Conservation (phyloP, 2,329 filamentous ascomycete genomes). For the Paracorniculantispora psalliotae region DNA sequence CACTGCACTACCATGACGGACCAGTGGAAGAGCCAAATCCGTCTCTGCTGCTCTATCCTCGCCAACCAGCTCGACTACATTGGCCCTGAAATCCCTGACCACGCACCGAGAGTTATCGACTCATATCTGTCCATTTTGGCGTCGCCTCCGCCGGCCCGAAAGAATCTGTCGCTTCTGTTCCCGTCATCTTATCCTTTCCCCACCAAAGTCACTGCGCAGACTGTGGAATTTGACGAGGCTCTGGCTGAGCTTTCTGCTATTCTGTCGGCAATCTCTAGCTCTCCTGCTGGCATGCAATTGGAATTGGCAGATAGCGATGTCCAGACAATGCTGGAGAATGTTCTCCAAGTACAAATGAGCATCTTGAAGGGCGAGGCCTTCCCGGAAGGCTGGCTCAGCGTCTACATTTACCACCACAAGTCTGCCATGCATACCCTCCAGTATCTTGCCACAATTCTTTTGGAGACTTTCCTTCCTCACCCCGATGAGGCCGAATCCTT, state of each 20-base stretch:
- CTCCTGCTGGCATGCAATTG: constrained; percentile 65
- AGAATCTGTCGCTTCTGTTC: constrained; percentile 79
- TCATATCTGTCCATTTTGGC: constrained; percentile 77
- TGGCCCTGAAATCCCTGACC: constrained; percentile 76
- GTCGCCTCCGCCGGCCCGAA: constrained; percentile 47
- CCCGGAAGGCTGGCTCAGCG: constrained; percentile 82
- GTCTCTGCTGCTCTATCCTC: constrained; percentile 87
- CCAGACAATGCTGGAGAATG: constrained; percentile 68
- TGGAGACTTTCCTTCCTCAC: constrained; percentile 79
- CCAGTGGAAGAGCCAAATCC: constrained; percentile 89
- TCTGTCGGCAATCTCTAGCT: constrained; percentile 74
- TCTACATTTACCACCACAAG: constrained; percentile 89
- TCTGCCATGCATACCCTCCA: constrained; percentile 82
- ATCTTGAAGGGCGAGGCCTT: constrained; percentile 87
- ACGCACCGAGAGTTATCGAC: constrained; percentile 84
- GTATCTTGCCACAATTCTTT: constrained; percentile 71
- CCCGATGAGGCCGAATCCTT: constrained; percentile 90
- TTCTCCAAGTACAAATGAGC: constrained; percentile 80
- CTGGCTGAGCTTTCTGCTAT: constrained; percentile 85
- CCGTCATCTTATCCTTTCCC: constrained; percentile 88
- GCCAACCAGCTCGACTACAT: constrained; percentile 78
- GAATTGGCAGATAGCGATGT: constrained; percentile 72
- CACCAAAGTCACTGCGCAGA: constrained; percentile 59
- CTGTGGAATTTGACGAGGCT: constrained; percentile 70
- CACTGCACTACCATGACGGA: constrained; percentile 66